Evolutionary conservation across 768 basidiomycete genomes (phyloP).

Genomic region (Pisolithus sp.): DNA sequence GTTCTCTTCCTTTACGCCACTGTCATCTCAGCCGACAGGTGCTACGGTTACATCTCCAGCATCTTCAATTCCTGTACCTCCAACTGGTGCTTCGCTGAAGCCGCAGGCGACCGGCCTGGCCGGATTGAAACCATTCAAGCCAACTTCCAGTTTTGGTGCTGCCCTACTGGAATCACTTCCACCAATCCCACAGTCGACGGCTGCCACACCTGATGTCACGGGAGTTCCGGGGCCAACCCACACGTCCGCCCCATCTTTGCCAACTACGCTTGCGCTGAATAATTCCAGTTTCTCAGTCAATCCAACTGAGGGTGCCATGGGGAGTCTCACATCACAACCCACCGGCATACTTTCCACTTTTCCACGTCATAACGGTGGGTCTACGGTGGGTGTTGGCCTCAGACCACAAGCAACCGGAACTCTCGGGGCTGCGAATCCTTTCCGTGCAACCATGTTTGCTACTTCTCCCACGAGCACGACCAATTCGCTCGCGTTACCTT

Average conservation of each 20-base stretch:
- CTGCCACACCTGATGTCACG: conserved; percentile 38
- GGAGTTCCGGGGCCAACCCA: conserved; percentile 8
- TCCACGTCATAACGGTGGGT: conserved; percentile 12
- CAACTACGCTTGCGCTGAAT: conserved; percentile 10
- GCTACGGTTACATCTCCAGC: conserved; percentile 28
- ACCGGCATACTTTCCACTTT: conserved; percentile 15
- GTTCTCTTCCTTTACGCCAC: conserved; percentile 34
- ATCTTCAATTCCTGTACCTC: conserved; percentile 28
- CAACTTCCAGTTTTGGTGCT: conserved; percentile 73
- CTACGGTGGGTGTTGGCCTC: conserved; percentile 39
- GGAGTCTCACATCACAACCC: conserved; percentile 31
- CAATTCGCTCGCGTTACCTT: conserved; percentile 11
- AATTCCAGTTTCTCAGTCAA: conserved; percentile 7
- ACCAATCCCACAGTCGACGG: conserved; percentile 56
- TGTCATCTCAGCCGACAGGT: conserved; percentile 50
- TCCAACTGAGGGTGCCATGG: conserved; percentile 12
- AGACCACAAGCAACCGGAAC: conserved; percentile 58
- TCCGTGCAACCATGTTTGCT: conserved; percentile 55
- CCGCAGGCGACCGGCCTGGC: conserved; percentile 46
- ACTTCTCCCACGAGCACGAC: conserved; percentile 5
- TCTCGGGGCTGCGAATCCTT: conserved; percentile 50
- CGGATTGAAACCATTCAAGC: conserved; percentile 77
- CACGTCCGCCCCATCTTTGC: conserved; percentile 20
- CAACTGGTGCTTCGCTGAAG: conserved; percentile 23
- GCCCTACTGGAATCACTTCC: conserved; percentile 69